Percentiles rank a stretch among this genome's conserved stretches.
Evolutionary conservation across 352 stramenopile species (phyloP).

Genomic region (Thraustotheca clavata): DNA sequence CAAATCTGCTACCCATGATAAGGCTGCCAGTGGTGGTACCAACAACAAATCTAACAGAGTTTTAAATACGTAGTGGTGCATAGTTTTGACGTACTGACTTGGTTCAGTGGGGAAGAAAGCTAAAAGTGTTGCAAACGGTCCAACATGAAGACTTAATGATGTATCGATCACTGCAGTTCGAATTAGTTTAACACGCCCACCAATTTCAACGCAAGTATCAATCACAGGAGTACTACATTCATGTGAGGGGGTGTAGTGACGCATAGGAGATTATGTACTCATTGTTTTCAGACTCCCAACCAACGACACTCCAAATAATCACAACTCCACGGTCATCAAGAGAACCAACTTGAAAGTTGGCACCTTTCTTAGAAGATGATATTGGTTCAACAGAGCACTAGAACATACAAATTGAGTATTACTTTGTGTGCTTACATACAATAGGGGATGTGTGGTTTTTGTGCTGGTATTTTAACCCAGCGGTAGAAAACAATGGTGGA

Average conservation of each 20-base stretch:
- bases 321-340: slow-evolving; percentile 61
- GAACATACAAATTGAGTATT: slow-evolving; percentile 39
- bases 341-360: slow-evolving; percentile 53
- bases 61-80: neutral
- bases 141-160: slow-evolving; percentile 20
- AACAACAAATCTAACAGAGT: slow-evolving; percentile 38
- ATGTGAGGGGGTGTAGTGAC: neutral
- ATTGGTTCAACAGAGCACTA: slow-evolving; percentile 11
- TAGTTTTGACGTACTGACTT: slow-evolving; percentile 35
- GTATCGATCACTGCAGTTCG: slow-evolving; percentile 56
- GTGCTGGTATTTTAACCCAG: slow-evolving; percentile 32
- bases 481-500: slow-evolving; percentile 50
- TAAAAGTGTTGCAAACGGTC: slow-evolving; percentile 38
- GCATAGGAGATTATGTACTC: slow-evolving; percentile 20
- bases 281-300: slow-evolving; percentile 31
- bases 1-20: slow-evolving; percentile 36
- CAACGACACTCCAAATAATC: slow-evolving; percentile 65
- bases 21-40: slow-evolving; percentile 36
- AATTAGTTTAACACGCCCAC: slow-evolving; percentile 51
- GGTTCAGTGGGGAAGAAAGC: slow-evolving; percentile 44
- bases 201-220: slow-evolving; percentile 59
- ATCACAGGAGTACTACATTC: slow-evolving; percentile 25
- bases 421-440: slow-evolving; percentile 31
- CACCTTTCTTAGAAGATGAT: neutral
- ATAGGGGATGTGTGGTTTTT: slow-evolving; percentile 18